phyloP scores from a whole-genome alignment of 1,284 basidiomycete genomes.

The Boletellus deceptivus region DNA sequence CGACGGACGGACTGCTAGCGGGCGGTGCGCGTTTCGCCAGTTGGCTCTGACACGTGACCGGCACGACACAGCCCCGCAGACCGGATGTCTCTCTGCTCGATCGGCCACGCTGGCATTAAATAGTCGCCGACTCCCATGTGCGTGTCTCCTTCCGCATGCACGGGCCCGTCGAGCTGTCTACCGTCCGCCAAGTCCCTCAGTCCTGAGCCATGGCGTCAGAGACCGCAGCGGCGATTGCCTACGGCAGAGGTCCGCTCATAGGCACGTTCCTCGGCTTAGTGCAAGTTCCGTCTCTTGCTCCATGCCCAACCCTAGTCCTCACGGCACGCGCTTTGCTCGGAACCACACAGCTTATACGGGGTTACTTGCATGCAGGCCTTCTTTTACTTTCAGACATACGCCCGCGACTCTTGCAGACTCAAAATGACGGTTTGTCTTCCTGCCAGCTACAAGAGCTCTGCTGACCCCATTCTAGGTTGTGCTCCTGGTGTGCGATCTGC shows the following conservation, averaged over 20 bases:
- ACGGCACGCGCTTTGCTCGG: not conserved
- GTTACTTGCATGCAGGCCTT: constrained; percentile 31
- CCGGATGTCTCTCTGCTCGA: no score
- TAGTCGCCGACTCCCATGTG: not conserved
- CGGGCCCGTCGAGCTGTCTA: not conserved
- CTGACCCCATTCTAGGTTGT: constrained; percentile 19
- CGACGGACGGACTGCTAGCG: no score
- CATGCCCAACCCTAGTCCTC: not conserved
- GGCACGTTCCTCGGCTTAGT: constrained; percentile 27
- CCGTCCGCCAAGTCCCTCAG: no score
- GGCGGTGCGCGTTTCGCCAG: no score
- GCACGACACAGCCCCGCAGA: no score
- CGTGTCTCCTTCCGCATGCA: not conserved
- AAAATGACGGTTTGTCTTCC: constrained; percentile 24
- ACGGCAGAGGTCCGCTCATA: constrained; percentile 28
- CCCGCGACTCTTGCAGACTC: constrained; percentile 16
- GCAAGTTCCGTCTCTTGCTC: constrained; percentile 12
- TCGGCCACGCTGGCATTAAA: no score
- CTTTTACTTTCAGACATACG: constrained; percentile 30
- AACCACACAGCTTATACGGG: constrained; percentile 23
- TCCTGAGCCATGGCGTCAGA: constrained; percentile 14
- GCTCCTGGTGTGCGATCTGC: constrained; percentile 15
- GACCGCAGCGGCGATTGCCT: constrained; percentile 3
- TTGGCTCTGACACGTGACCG: no score
- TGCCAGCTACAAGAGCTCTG: not conserved